These are phyloP conservation scores for Rosa hybrid DNA, from an alignment of 331 rosid species.

Conservation along the genomic window DNA sequence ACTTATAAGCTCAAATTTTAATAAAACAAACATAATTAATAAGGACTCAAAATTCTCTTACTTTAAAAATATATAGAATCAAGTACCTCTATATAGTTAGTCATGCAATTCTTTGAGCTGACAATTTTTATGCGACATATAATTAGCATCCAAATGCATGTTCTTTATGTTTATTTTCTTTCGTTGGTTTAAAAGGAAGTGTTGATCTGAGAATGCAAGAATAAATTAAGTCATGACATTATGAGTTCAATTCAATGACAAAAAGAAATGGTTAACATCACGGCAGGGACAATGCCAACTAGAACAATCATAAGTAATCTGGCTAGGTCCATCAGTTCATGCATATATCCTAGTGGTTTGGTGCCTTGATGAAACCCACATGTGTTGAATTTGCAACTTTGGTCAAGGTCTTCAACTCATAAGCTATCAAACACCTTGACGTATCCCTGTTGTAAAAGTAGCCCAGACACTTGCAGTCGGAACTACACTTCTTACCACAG, in stretches of 20 bases:
- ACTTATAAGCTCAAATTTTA: too few relatives aligned
- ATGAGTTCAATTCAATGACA: not conserved
- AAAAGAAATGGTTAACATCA: not conserved
- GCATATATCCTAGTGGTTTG: not conserved
- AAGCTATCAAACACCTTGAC: slow-evolving; percentile 57
- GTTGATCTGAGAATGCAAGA: too few relatives aligned
- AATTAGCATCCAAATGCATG: too few relatives aligned
- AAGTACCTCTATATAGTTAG: too few relatives aligned
- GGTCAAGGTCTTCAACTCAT: slow-evolving; percentile 40
- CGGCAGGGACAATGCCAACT: not conserved
- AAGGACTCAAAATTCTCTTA: too few relatives aligned
- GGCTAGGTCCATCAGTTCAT: not conserved
- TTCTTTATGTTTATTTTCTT: too few relatives aligned
- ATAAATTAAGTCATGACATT: not conserved
- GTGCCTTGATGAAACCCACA: slow-evolving; percentile 24
- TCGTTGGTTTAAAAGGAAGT: too few relatives aligned
- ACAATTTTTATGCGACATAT: too few relatives aligned
- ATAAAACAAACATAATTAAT: too few relatives aligned
- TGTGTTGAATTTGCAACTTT: slow-evolving; percentile 22
- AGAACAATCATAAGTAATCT: not conserved
- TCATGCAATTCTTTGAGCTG: too few relatives aligned
- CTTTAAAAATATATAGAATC: too few relatives aligned
- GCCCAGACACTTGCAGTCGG: slow-evolving; percentile 46
- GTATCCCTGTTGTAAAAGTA: slow-evolving; percentile 47
- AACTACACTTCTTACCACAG: slow-evolving; percentile 46